These are phyloP conservation scores for Claviceps sp. DNA, from an alignment of 2,329 filamentous ascomycete species.

Conservation along the genomic window DNA sequence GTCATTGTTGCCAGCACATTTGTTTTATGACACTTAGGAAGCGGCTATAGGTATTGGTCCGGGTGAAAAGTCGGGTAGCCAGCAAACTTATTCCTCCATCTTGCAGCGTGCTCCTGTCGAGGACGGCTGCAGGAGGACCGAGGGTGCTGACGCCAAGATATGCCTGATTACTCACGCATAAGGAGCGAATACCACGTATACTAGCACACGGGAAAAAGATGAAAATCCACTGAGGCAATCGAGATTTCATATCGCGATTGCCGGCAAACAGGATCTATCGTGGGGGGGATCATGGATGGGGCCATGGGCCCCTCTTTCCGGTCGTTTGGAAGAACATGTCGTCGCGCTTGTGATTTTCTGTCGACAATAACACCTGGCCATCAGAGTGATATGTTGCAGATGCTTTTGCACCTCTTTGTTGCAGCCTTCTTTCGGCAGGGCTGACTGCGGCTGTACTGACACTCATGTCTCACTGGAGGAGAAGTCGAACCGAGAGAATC, in stretches of 20 bases:
- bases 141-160: neutral
- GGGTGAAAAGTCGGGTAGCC: neutral
- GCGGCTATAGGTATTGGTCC: neutral
- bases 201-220: neutral
- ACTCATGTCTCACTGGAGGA: neutral
- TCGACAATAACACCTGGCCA: neutral
- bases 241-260: neutral
- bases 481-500: neutral
- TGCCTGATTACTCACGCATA: neutral
- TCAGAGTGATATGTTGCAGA: neutral
- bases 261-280: neutral
- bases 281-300: neutral
- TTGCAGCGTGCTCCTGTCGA: neutral
- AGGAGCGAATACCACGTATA: neutral
- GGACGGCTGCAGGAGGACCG: neutral
- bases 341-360: neutral
- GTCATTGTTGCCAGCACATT: neutral
- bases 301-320: neutral
- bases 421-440: neutral
- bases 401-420: neutral
- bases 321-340: neutral
- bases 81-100: neutral
- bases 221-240: no score
- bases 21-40: neutral
- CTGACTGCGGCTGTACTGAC: neutral